These are phyloP conservation scores for Podospora fimiseda DNA, from an alignment of 495 filamentous ascomycete genomes.

Conservation along the genomic window DNA sequence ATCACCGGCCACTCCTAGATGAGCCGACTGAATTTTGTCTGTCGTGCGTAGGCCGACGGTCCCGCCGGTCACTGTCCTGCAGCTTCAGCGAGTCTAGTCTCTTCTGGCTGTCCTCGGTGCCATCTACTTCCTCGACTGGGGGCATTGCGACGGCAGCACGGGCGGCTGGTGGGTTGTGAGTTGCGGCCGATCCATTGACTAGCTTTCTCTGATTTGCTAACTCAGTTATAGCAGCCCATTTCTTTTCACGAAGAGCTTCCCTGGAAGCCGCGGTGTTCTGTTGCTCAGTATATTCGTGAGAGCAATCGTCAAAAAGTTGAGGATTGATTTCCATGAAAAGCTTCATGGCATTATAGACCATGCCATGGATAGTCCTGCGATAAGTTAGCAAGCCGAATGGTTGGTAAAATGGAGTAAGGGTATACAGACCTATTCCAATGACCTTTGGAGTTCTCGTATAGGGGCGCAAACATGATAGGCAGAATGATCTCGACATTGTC, in stretches of 20 bases:
- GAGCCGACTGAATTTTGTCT: conserved; percentile 46
- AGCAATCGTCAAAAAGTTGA: conserved; percentile 96
- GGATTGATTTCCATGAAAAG: conserved; percentile 99
- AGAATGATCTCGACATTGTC: conserved; percentile 98
- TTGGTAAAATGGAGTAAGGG: too few species aligned
- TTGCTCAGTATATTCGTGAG: conserved; percentile 94
- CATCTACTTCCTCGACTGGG: conserved; percentile 62
- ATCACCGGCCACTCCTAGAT: conserved; percentile 43
- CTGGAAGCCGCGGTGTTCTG: conserved; percentile 81
- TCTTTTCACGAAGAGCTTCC: conserved; percentile 64
- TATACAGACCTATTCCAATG: conserved; percentile 95
- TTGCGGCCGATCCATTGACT: conserved; percentile 24
- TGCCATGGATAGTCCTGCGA: conserved; percentile 90
- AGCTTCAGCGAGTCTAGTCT: conserved; percentile 77
- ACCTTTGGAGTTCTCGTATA: conserved; percentile 98
- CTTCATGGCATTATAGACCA: conserved; percentile 99
- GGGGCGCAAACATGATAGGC: conserved; percentile 97
- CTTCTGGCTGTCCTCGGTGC: conserved; percentile 75
- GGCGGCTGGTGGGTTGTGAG: conserved; percentile 12
- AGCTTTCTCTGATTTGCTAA: conserved; percentile 59
- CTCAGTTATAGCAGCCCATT: conserved; percentile 82
- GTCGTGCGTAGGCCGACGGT: conserved; percentile 42
- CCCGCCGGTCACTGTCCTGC: conserved; percentile 54
- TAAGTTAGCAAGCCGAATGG: conserved; percentile 5
- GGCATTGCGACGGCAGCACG: conserved; percentile 24